Percentiles rank a stretch among this genome's conserved stretches.
Conservation (phyloP, 2,329 filamentous ascomycete species). For the Trichoderma sp. region DNA sequence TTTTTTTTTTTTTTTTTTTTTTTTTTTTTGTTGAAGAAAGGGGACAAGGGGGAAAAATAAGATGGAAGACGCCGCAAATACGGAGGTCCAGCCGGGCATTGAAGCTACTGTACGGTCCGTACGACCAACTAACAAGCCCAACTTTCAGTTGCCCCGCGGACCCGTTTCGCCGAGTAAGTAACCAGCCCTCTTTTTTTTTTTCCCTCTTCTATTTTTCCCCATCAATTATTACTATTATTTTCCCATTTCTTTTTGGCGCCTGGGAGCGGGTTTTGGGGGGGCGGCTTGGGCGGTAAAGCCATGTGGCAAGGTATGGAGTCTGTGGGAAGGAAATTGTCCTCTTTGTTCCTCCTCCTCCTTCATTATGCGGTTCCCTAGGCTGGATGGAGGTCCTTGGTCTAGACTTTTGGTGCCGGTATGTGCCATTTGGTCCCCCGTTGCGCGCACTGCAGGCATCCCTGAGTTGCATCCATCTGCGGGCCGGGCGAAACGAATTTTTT, state of each 20-base stretch:
- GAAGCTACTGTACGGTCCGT: neutral
- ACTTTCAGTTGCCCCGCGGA: neutral
- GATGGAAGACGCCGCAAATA: neutral
- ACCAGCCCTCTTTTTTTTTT: neutral
- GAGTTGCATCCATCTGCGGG: neutral
- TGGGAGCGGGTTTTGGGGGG: neutral
- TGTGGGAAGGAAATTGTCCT: neutral
- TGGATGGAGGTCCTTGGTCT: neutral
- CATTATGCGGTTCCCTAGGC: neutral
- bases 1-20: neutral
- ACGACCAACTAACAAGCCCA: neutral
- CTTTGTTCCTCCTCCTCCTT: neutral
- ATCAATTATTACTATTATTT: too few species aligned
- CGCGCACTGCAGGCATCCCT: neutral
- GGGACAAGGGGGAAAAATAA: neutral
- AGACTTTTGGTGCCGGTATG: neutral
- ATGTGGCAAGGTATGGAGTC: neutral
- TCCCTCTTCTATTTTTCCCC: neutral
- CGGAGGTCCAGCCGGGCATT: neutral
- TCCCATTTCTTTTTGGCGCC: neutral
- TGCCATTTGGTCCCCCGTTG: neutral
- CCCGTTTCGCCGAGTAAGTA: constrained; percentile 6
- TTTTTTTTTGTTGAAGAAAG: neutral
- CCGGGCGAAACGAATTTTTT: neutral
- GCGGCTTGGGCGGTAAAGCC: constrained; percentile 15